These are phyloP conservation scores for Fusarium continuum DNA, from an alignment of 2,329 filamentous ascomycete genomes.

Conservation along the genomic window DNA sequence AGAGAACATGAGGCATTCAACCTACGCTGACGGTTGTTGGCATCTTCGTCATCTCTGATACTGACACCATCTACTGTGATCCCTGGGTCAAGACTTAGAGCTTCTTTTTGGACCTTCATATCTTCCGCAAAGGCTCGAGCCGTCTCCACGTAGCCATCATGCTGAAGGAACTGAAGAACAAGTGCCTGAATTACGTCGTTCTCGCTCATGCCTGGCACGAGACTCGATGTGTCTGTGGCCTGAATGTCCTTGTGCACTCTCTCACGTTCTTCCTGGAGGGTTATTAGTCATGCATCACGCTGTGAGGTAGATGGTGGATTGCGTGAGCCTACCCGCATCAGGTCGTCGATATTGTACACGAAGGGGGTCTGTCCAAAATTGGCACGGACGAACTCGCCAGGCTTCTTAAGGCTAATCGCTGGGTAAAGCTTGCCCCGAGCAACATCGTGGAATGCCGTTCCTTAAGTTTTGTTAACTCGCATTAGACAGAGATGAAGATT, in stretches of 20 bases:
- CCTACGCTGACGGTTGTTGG: slow-evolving; percentile 85
- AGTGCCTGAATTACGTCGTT: slow-evolving; percentile 83
- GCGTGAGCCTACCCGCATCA: slow-evolving; percentile 72
- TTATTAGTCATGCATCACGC: slow-evolving; percentile 19
- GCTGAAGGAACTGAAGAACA: slow-evolving; percentile 85
- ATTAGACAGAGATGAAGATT: neutral
- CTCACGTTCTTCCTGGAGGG: slow-evolving; percentile 65
- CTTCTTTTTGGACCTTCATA: slow-evolving; percentile 75
- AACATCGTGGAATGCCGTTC: slow-evolving; percentile 74
- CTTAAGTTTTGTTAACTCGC: slow-evolving; percentile 50
- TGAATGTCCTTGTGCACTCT: slow-evolving; percentile 69
- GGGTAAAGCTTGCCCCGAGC: slow-evolving; percentile 71
- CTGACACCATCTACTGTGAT: slow-evolving; percentile 67
- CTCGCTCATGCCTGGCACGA: slow-evolving; percentile 75
- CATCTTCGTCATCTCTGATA: slow-evolving; percentile 84
- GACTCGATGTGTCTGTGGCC: slow-evolving; percentile 62
- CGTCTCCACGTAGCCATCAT: slow-evolving; percentile 95
- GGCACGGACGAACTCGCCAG: slow-evolving; percentile 67
- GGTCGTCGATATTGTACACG: slow-evolving; percentile 87
- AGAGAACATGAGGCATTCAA: neutral
- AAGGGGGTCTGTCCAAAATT: slow-evolving; percentile 82
- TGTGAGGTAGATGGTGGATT: neutral
- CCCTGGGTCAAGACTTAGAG: slow-evolving; percentile 68
- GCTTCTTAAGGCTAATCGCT: slow-evolving; percentile 70
- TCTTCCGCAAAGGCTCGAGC: slow-evolving; percentile 88